Evolutionary conservation across 2,329 filamentous ascomycete species (phyloP), one percentile per base, ranked within the genome.

Genomic region (Hypoxylon sp.): DNA sequence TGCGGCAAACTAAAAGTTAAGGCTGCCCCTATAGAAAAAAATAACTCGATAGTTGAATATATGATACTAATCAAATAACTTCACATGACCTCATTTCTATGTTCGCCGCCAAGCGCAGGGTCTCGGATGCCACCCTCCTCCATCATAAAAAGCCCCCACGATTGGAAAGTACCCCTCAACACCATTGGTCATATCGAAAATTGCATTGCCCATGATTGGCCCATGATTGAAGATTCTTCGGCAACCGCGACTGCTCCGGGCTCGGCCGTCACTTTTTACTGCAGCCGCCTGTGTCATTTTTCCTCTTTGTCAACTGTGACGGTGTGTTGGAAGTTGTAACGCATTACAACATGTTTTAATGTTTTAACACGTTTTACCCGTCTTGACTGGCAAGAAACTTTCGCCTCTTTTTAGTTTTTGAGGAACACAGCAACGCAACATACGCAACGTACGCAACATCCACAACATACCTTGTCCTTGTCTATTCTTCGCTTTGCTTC

Each of bases 401-500:
- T n/a, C n/a, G n/a, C n/a, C n/a, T n/a, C n/a, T n/a, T n/a, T n/a
- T n/a, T n/a, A n/a, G n/a, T n/a, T n/a, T n/a, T n/a, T n/a, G n/a
- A n/a, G n/a, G n/a, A n/a, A n/a, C n/a, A n/a, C n/a, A n/a, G n/a
- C n/a, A n/a, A n/a, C n/a, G n/a, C n/a, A n/a, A n/a, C n/a, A n/a
- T n/a, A n/a, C n/a, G n/a, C n/a, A n/a, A n/a, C n/a, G n/a, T n/a
- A n/a, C n/a, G n/a, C n/a, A n/a, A n/a, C n/a, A n/a, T n/a, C n/a
- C n/a, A n/a, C n/a, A n/a, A n/a, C n/a, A n/a, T n/a, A n/a, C 41
- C 47, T 51, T 51, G 52, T 40, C 46, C 45, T 38, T 47, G 40
- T 46, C 12, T 11, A 12, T 11, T 15, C 15, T 21, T 11, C 64
- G 64, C 60, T 64, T 67, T 66, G 56, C 61, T 62, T 67, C 64